Conservation (phyloP, 2,329 filamentous ascomycete species). For the Colletotrichum higginsianum region DNA sequence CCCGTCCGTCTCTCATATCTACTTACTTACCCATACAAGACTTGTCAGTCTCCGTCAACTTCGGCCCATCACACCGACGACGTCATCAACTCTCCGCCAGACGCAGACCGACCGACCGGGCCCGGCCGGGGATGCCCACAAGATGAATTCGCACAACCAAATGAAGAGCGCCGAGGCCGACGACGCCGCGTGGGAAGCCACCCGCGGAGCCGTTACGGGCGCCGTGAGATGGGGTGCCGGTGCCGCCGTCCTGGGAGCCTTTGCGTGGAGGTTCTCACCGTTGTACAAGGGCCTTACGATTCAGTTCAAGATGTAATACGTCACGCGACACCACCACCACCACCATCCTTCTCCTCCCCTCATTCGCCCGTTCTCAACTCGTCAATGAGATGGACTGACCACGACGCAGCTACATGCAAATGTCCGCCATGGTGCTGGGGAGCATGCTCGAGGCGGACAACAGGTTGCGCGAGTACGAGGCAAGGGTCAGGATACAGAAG, state of each 20-base stretch:
- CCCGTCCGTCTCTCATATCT: not conserved
- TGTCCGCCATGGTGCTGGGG: conserved; percentile 88
- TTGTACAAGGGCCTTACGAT: conserved; percentile 80
- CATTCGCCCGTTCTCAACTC: not conserved
- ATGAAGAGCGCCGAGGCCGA: conserved; percentile 77
- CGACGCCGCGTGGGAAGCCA: conserved; percentile 80
- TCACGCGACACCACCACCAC: not conserved
- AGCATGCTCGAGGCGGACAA: conserved; percentile 83
- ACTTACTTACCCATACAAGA: not conserved
- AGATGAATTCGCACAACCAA: conserved; percentile 68
- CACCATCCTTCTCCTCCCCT: too few species aligned
- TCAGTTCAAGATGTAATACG: conserved; percentile 82
- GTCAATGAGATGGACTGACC: conserved; percentile 20
- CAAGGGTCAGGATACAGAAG: conserved; percentile 74
- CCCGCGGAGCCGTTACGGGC: conserved; percentile 75
- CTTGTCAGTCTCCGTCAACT: too few species aligned
- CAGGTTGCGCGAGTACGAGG: conserved; percentile 77
- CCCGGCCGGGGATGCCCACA: conserved; percentile 33
- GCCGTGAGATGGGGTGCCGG: conserved; percentile 82
- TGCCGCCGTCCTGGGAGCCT: conserved; percentile 72
- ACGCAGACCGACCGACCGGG: not conserved
- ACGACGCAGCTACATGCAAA: conserved; percentile 79
- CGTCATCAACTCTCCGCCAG: conserved; percentile 32
- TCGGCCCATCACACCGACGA: conserved; percentile 24
- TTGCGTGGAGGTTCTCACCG: conserved; percentile 77